Evolutionary conservation across 352 stramenopile genomes (phyloP).

Genomic region (Phytophthora fragariae): DNA sequence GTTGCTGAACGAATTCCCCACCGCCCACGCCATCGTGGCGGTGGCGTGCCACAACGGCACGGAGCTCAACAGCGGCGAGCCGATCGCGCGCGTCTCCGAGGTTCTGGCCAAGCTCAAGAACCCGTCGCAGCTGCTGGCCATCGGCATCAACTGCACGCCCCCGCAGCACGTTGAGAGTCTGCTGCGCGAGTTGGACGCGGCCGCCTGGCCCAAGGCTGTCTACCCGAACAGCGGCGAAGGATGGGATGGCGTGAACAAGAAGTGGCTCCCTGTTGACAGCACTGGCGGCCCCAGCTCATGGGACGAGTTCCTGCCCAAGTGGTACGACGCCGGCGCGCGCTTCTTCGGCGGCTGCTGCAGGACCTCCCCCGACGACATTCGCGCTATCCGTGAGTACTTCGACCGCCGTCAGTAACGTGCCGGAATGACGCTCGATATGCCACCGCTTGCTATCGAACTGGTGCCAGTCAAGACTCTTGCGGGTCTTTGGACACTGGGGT

Average conservation of each 20-base stretch:
- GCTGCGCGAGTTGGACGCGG: conserved; percentile 53
- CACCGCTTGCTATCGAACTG: conserved; percentile 30
- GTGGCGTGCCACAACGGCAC: conserved; percentile 69
- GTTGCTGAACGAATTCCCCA: conserved; percentile 73
- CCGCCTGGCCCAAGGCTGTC: conserved; percentile 58
- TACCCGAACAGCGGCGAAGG: conserved; percentile 90
- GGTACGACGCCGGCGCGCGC: conserved; percentile 72
- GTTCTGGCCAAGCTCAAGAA: conserved; percentile 65
- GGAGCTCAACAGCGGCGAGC: conserved; percentile 76
- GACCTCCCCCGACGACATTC: conserved; percentile 77
- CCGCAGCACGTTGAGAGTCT: conserved; percentile 77
- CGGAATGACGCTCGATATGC: conserved; percentile 20
- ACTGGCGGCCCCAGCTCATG: conserved; percentile 53
- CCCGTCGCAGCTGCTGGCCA: conserved; percentile 63
- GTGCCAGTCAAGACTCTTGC: conserved; percentile 5
- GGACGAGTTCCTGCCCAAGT: conserved; percentile 65
- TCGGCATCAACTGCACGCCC: conserved; percentile 89
- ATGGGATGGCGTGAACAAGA: conserved; percentile 78
- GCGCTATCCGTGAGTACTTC: conserved; percentile 68
- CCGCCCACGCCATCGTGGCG: conserved; percentile 62
- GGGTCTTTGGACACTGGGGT: conserved; percentile 4
- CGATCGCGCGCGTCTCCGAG: conserved; percentile 48
- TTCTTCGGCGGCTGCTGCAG: conserved; percentile 89
- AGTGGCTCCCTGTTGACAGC: conserved; percentile 66
- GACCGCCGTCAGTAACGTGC: conserved; percentile 29